Percentiles rank a stretch among this genome's conserved stretches.
Conservation (phyloP, 2,329 filamentous ascomycete species). For the Pseudogymnoascus sp. region DNA sequence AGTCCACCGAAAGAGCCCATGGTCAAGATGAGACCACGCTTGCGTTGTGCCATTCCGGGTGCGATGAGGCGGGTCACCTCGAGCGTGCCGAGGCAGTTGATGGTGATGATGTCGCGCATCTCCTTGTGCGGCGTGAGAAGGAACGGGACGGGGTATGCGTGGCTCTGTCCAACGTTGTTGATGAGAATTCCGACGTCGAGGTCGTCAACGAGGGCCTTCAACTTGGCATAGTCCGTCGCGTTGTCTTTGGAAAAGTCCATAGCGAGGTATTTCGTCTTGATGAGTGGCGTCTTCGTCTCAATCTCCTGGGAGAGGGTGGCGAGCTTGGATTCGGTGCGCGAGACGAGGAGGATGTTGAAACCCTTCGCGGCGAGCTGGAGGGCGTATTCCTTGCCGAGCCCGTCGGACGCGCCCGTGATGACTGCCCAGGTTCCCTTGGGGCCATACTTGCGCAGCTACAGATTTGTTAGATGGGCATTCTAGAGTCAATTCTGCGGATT, state of each 20-base stretch:
- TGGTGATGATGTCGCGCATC: slow-evolving; percentile 82
- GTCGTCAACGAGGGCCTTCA: slow-evolving; percentile 60
- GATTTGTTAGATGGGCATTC: not conserved
- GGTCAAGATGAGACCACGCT: slow-evolving; percentile 82
- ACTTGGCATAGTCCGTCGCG: slow-evolving; percentile 69
- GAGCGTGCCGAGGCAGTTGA: slow-evolving; percentile 90
- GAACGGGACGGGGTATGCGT: slow-evolving; percentile 88
- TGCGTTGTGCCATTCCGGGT: slow-evolving; percentile 76
- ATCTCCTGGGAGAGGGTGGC: slow-evolving; percentile 70
- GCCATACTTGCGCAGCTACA: slow-evolving; percentile 74
- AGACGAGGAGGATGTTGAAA: slow-evolving; percentile 92
- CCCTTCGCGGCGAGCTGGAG: slow-evolving; percentile 82
- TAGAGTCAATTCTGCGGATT: not conserved
- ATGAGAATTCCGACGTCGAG: slow-evolving; percentile 81
- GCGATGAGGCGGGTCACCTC: slow-evolving; percentile 79
- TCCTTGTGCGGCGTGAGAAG: slow-evolving; percentile 70
- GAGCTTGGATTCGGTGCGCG: slow-evolving; percentile 90
- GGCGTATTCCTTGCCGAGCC: slow-evolving; percentile 93
- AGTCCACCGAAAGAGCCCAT: slow-evolving; percentile 97
- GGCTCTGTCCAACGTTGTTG: slow-evolving; percentile 95
- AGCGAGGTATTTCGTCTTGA: slow-evolving; percentile 70
- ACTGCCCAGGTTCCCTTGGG: slow-evolving; percentile 90
- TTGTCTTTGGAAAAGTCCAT: slow-evolving; percentile 88
- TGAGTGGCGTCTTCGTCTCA: slow-evolving; percentile 50
- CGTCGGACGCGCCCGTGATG: slow-evolving; percentile 91